Conservation (phyloP, 306 rosid species). For the Prosopis cineraria region DNA sequence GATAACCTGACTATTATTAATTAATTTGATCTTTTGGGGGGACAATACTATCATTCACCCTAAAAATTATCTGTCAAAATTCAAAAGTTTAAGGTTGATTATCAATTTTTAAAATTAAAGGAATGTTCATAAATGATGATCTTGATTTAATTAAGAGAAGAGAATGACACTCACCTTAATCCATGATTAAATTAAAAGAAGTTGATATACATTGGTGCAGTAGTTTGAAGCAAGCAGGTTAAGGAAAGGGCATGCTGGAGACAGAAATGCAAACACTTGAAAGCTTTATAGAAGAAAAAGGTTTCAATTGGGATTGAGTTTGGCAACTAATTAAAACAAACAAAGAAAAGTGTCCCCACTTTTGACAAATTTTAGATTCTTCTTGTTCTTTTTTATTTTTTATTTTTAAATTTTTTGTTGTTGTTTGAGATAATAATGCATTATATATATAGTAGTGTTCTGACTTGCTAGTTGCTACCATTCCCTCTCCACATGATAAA, state of each 20-base stretch:
- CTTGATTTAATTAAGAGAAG: not conserved
- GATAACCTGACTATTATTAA: no score
- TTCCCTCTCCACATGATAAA: slow-evolving; percentile 45
- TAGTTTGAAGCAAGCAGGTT: not conserved
- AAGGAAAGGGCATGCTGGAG: slow-evolving; percentile 43
- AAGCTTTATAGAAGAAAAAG: slow-evolving; percentile 40
- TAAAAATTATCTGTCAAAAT: not conserved
- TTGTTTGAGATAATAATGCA: not conserved
- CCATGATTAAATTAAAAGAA: slow-evolving; percentile 11
- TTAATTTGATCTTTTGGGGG: no score
- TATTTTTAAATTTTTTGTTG: not conserved
- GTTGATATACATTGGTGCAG: slow-evolving; percentile 19
- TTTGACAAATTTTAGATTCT: slow-evolving; percentile 57
- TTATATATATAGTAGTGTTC: slow-evolving; percentile 7
- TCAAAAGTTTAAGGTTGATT: not conserved
- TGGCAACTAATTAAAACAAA: slow-evolving; percentile 47
- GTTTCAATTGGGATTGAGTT: slow-evolving; percentile 52
- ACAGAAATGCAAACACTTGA: slow-evolving; percentile 33
- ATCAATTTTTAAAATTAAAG: not conserved
- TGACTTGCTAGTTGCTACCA: slow-evolving; percentile 25
- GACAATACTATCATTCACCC: no score
- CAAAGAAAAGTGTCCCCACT: slow-evolving; percentile 46
- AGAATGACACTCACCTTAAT: not conserved
- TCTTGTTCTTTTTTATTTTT: not conserved
- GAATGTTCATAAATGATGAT: not conserved